Evolutionary conservation across 2,329 filamentous ascomycete genomes (phyloP), one percentile per base, ranked within the genome.

Genomic region (Pseudocercospora macadamiae): DNA sequence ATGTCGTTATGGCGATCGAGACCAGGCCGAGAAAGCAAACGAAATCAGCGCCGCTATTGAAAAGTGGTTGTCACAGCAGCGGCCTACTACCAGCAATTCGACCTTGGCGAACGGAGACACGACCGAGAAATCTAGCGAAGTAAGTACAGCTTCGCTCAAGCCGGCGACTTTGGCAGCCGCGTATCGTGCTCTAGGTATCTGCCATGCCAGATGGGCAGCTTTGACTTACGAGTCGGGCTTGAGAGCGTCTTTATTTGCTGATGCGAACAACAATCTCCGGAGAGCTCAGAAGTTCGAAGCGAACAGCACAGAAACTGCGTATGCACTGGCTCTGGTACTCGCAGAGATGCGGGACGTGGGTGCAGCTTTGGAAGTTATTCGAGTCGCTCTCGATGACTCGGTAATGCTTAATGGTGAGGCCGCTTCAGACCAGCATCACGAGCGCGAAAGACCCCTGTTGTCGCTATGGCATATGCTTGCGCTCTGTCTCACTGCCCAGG

Each of bases 391-490:
- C 42, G 81, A 66, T 16, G 51, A 44, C 4, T 39, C 63, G n/a
- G 59, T 59, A 47, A 54, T 56, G 42, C 61, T 69, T 9, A 55
- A 63, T 25, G 60, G 60, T 19, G 57, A 60, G 14, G 52, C 57
- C 26, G 55, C 54, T 18, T 42, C 49, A 21, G 37, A 61, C 14
- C 36, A 63, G 28, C 42, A 55, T 7, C 61, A 62, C 26, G 65
- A 67, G n/a, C 63, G 85, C 56, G 87, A 91, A 71, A 80, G 82
- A 51, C 81, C 82, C 61, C 69, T 85, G n/a, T 86, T 97, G 21
- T 88, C 93, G 2, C 76, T 97, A 21, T 97, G 95, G 93, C 95
- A 99, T 78, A 81, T 99, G 14, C 82, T 99, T 47, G 88, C 91
- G 0, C 81, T 99, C 21, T 80, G 97, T 19, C 77, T 97, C 26